Conservation (phyloP, 257 asterid genomes). For the Coffea eugenioides region DNA sequence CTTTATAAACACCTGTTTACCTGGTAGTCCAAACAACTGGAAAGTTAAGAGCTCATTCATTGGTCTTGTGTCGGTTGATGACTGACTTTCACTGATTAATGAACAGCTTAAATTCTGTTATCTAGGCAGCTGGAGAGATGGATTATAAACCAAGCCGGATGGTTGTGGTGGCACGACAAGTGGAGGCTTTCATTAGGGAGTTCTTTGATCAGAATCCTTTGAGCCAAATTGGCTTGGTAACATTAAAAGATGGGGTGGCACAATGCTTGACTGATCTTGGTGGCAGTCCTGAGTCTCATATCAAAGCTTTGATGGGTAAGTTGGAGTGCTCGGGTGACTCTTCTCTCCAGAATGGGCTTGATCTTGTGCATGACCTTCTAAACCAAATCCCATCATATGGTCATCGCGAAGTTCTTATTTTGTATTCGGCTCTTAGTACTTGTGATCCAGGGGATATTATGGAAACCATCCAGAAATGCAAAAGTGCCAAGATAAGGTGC, state of each 20-base stretch:
- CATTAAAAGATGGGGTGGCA: slow-evolving; percentile 85
- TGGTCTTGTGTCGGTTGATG: slow-evolving; percentile 4
- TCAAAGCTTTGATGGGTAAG: slow-evolving; percentile 91
- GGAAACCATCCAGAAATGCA: slow-evolving; percentile 86
- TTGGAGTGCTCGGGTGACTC: slow-evolving; percentile 88
- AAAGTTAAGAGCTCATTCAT: background rate
- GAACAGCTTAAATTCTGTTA: slow-evolving; percentile 23
- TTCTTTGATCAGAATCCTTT: slow-evolving; percentile 91
- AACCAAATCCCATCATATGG: slow-evolving; percentile 88
- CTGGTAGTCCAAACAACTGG: background rate
- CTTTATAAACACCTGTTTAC: background rate
- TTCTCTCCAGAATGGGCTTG: slow-evolving; percentile 90
- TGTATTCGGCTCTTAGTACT: slow-evolving; percentile 87
- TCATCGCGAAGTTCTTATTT: slow-evolving; percentile 89
- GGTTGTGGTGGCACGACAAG: slow-evolving; percentile 83
- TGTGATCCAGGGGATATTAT: slow-evolving; percentile 92
- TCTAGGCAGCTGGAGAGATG: slow-evolving; percentile 82
- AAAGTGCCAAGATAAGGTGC: slow-evolving; percentile 76
- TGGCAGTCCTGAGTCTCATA: slow-evolving; percentile 95
- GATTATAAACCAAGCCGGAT: slow-evolving; percentile 92
- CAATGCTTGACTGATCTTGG: slow-evolving; percentile 85
- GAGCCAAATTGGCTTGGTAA: slow-evolving; percentile 80
- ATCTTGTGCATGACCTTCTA: slow-evolving; percentile 74
- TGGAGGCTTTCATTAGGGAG: slow-evolving; percentile 90
- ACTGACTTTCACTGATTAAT: slow-evolving; percentile 10